A percentile compares a stretch with the other conserved stretches of the same genome.
Conservation (phyloP, 208 protist genomes). For the Leishmania major region DNA sequence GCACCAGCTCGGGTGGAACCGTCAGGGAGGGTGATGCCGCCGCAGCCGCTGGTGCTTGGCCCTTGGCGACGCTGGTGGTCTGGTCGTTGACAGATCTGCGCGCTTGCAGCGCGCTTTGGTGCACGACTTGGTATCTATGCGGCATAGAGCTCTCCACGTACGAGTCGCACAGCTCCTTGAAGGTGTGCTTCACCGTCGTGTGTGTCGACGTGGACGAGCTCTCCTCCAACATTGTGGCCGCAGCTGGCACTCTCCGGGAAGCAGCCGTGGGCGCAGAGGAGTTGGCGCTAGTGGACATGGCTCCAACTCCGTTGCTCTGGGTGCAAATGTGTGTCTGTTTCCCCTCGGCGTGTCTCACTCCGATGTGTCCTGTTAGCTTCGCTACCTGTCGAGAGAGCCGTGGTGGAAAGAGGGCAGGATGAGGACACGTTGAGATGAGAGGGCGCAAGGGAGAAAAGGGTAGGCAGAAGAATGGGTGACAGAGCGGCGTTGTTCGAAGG, state of each 20-base stretch:
- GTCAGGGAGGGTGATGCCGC: not conserved
- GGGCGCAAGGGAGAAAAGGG: not conserved
- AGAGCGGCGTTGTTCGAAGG: not conserved
- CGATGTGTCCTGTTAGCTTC: not conserved
- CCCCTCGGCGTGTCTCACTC: not conserved
- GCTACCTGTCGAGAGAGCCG: not conserved
- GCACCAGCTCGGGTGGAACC: constrained; percentile 9
- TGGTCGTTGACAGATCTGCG: constrained; percentile 15
- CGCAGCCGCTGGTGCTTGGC: not conserved
- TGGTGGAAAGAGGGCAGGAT: not conserved
- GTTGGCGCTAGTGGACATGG: not conserved
- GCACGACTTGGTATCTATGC: not conserved
- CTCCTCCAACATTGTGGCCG: not conserved
- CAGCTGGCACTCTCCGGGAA: not conserved
- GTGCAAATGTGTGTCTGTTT: not conserved
- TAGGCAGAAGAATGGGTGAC: not conserved
- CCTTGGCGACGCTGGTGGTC: not conserved
- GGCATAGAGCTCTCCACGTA: constrained; percentile 23
- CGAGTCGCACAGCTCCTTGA: constrained; percentile 22
- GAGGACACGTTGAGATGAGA: not conserved
- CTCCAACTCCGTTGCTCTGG: not conserved
- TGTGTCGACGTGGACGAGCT: not conserved
- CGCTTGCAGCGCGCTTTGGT: constrained; percentile 12
- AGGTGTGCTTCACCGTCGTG: not conserved
- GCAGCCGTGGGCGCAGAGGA: not conserved